Evolutionary conservation across 768 basidiomycete species (phyloP), one percentile per base, ranked within the genome.

Genomic region (Boletus sensibilis): DNA sequence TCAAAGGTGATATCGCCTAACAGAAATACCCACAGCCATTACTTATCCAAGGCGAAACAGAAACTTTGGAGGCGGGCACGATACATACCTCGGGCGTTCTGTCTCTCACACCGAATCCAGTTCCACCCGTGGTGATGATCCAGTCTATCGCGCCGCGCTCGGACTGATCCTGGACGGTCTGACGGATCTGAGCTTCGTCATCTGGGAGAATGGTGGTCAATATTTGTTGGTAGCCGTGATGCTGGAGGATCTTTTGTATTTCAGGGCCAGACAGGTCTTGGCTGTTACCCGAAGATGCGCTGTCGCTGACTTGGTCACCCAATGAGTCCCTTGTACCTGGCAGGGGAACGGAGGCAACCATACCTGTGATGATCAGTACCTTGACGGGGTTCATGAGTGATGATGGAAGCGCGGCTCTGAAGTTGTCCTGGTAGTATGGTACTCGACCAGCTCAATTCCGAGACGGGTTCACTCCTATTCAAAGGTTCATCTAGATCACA

Each of bases 61-160:
- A 25, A 37, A 29, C 40, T 21, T 5, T 21, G 25, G 45, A 39
- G 20, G 37, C 1, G n/a, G 51, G 10, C 6, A 44, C 34, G 27
- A 13, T 46, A n/a, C n/a, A n/a, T 43, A 90, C 92, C 80, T 96
- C 92, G 38, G 93, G 93, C 5, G 93, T 96, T 42, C 78, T 74
- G 71, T 96, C 93, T 60, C 88, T 76, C 31, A 81, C 75, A 1
- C 92, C 89, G 64, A 94, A 93, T 8, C 93, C 93, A 1, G 93
- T 96, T 5, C 93, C 93, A 18, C 93, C 93, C 0, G 89, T 90
- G 7, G 90, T 90, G 59, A 96, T 75, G 55, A 94, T 79, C 80
- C 85, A 86, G 67, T 92, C 86, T 14, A 87, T 71, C n/a, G 75
- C 64, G 3, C 74, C 76, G 5, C 75, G 68, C 3, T 70, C 65